Evolutionary conservation across 2,329 filamentous ascomycete genomes (phyloP), one percentile per base, ranked within the genome.

Genomic region (Trichophyton equinum): DNA sequence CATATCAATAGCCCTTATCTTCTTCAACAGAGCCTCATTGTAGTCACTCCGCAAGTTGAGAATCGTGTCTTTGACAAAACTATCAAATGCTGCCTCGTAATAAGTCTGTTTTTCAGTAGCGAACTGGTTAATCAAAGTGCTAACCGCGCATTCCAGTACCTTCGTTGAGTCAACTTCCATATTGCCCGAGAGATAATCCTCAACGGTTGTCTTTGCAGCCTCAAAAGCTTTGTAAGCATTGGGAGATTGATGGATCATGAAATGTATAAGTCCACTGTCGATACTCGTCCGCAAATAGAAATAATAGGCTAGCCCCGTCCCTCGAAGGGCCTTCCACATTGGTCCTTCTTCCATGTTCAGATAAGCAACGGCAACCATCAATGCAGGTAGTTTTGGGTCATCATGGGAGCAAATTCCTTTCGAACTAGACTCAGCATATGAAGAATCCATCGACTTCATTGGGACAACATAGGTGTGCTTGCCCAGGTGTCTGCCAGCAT

Each of bases 281-380:
- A 89, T 77, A 69, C 89, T 87, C 53, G 88, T 85, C 51, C 81
- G 81, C 70, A 97, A 95, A 67, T 82, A 84, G 0, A 88, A 86
- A 59, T 91, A 91, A 70, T 99, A 99, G 0, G 94, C 94, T 59
- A 97, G 85, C 51, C 94, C 94, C 49, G 89, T 94, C 61, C 94
- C 94, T 55, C 94, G 89, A 57, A 97, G 88, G 0, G 90, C 89
- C 64, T 87, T 87, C 92, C 94, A 97, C 36, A 99, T 83, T 0
- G 94, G 94, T 0, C 94, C 94, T 74, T 99, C 94, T 18, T 95
- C 88, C 0, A 91, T 86, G 70, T 96, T 91, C 63, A 99, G 86
- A 71, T 96, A 97, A 20, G 91, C 85, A 57, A 91, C 84, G 0
- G 92, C 91, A 6, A 99, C 91, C 72, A 95, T 83, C 58, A 96